Evolutionary conservation across 2,329 filamentous ascomycete species (phyloP), one percentile per base, ranked within the genome.

Genomic region (Cryphonectria radicalis): DNA sequence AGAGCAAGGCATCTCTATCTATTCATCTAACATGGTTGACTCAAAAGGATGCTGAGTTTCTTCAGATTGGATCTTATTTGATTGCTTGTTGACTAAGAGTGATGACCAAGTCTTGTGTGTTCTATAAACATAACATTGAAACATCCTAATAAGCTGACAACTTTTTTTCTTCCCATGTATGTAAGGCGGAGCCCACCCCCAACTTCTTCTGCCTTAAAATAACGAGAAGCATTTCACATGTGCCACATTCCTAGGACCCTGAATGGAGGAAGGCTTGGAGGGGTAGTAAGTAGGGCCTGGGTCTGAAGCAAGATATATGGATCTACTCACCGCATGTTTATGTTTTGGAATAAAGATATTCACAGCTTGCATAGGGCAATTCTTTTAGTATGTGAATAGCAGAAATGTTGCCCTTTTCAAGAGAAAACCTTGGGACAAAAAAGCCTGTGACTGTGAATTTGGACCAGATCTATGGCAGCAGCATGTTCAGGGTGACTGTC

Each of bases 221-320:
- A 40, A 40, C 13, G 59, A 40, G 32, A 32, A 40, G 32, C 4
- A 14, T 40, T 17, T 67, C 3, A 37, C 66, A 66, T 68, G 62
- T 71, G 70, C 42, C 53, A 32, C 37, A 57, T 8, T 62, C 42
- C 42, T 35, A 65, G 32, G 37, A 64, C 50, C 40, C 42, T 66
- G 62, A 63, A 28, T 69, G 63, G 63, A n/a, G 63, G 7, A n/a
- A 10, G 43, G 40, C 19, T 32, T 5, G 13, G 46, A 50, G 46
- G 7, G 46, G 46, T 35, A 28, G 10, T 42, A 55, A 55, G 64
- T 50, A 25, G 43, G 65, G 55, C 65, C 65, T 43, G 62, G 67
- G 70, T 69, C 70, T 69, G 63, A n/a, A 37, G 62, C 35, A n/a
- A 66, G n/a, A 63, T 32, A 28, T 19, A 28, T 19, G 1, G 46